A percentile compares a stretch with the other conserved stretches of the same genome.
These are phyloP conservation scores for Candolleomyces eurysporus DNA, from an alignment of 768 basidiomycete genomes.

Conservation along the genomic window DNA sequence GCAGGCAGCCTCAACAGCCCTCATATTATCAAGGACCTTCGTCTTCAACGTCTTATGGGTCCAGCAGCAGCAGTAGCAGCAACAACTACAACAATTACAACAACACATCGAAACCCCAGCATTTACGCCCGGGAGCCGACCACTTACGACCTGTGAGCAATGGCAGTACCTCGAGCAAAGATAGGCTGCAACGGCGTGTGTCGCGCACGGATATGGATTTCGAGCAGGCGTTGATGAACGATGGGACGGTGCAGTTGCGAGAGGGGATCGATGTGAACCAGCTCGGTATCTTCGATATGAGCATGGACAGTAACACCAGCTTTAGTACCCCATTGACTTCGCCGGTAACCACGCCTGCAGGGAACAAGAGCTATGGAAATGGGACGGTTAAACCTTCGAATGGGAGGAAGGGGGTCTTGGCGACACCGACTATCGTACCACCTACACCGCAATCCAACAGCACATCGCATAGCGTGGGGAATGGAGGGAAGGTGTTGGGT, in stretches of 20 bases:
- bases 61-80: constrained; percentile 2
- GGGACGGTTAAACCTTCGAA: constrained; percentile 6
- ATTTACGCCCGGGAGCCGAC: constrained; percentile 51
- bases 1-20: constrained; percentile 22
- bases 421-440: constrained; percentile 63
- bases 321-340: constrained; percentile 41
- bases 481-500: constrained; percentile 11
- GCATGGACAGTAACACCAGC: constrained; percentile 28
- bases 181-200: constrained; percentile 44
- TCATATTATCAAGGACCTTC: constrained; percentile 4
- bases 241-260: constrained; percentile 65
- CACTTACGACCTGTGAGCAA: neutral
- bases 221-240: constrained; percentile 67
- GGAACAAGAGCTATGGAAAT: constrained; percentile 6
- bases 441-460: constrained; percentile 58
- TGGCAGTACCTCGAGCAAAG: neutral
- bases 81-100: neutral
- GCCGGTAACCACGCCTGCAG: constrained; percentile 7
- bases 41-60: constrained; percentile 6
- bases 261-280: constrained; percentile 71
- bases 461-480: constrained; percentile 17
- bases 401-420: constrained; percentile 27
- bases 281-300: constrained; percentile 51
- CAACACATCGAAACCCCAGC: constrained; percentile 1
- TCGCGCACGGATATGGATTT: constrained; percentile 82